Base-by-base conservation (phyloP, 1,284 basidiomycete genomes). In the Mycosarcoma maydis region DNA sequence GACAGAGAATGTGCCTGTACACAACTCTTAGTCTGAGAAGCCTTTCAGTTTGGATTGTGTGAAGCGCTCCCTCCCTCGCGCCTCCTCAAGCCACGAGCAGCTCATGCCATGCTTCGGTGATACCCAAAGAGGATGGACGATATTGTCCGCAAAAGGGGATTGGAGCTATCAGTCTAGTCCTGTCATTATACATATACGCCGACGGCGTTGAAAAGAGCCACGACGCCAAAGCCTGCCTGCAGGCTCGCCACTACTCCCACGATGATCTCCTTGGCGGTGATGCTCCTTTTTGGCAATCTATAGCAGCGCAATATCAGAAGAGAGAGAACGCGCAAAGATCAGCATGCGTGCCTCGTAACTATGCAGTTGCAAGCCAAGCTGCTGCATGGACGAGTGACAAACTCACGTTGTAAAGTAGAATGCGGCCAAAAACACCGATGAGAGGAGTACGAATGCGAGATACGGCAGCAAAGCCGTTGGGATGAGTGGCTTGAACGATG, bases 321-420 rank as follows among this genome's bases (percentile, higher is more conserved):
- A 4, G 2, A 32, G 33, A 30, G 14, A n/a, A 4, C 3, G 29
- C 29, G 29, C 26, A 8, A 10, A 23, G 26, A 20, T 48, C 36
- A 46, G 34, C 11, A 19, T 36, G 4, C 11, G 33, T 14, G 6
- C 32, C 32, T n/a, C n/a, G n/a, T n/a, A n/a, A n/a, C n/a, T n/a
- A n/a, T n/a, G n/a, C n/a, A n/a, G n/a, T n/a, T n/a, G n/a, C n/a
- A n/a, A 0, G 8, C 8, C 13, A 3, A 14, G 0, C 14, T 20
- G 16, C 1, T 22, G 17, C 10, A 24, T 10, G 8, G 7, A 14
- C 5, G 14, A 5, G 8, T 33, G 27, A 24, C 17, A 27, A 46
- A 70, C 73, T 48, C 58, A 79, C 77, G 74, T 79, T 48, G 77
- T 75, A 29, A 72, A 79, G 55, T 67, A 73, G 54, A 79, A 79